Evolutionary conservation across 345 rosid genomes (phyloP).

Genomic region (Cardamine occulta): DNA sequence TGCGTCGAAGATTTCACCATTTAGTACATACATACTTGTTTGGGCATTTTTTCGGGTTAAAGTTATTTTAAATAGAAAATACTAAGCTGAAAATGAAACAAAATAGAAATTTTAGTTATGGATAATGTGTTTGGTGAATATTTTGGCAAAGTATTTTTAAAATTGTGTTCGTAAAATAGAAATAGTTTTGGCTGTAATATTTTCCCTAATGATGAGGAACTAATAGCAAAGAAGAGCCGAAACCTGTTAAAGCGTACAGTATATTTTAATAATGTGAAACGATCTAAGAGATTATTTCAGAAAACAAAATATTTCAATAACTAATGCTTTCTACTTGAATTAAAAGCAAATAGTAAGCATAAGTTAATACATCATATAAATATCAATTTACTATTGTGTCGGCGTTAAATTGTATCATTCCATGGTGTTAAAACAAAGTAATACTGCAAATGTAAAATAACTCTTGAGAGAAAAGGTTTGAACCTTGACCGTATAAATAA

Average conservation of each 20-base stretch:
- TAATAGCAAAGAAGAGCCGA: not conserved
- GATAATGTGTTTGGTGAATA: not conserved
- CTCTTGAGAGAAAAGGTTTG: not conserved
- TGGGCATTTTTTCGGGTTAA: not conserved
- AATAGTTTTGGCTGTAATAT: not conserved
- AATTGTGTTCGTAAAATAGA: not conserved
- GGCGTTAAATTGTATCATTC: not conserved
- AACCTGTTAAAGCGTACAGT: not conserved
- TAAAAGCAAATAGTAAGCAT: too few species aligned
- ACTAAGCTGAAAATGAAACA: slow-evolving; percentile 7
- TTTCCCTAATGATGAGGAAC: not conserved
- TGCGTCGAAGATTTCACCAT: slow-evolving; percentile 1
- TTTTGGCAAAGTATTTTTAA: not conserved
- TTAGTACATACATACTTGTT: not conserved
- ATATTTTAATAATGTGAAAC: not conserved
- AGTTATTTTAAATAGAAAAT: not conserved
- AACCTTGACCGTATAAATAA: not conserved
- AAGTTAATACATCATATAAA: not conserved
- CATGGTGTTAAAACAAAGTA: not conserved
- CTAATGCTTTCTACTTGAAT: not conserved
- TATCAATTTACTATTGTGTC: too few species aligned
- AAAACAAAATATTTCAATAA: not conserved
- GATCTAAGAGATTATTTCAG: not conserved
- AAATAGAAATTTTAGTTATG: too few species aligned
- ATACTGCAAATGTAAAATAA: not conserved